Evolutionary conservation across 1,284 basidiomycete species (phyloP), one percentile per base, ranked within the genome.

Genomic region (Puccinia coronata): DNA sequence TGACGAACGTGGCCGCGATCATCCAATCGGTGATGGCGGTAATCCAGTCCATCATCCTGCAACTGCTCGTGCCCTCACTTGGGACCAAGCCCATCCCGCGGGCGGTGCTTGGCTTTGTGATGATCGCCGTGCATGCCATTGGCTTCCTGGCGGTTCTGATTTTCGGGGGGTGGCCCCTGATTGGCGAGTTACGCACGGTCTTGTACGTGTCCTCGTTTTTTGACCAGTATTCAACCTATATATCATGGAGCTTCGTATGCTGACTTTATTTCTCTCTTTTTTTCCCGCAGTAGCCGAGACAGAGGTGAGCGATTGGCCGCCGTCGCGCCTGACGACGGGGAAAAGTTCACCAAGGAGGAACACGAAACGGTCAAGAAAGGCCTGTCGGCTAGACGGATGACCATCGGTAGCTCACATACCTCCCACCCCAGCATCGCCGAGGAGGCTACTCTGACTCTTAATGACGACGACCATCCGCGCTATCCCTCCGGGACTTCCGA

Each of bases 41-140:
- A 25, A 79, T 83, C 31, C 82, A 83, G 34, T 86, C 84, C 83
- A 83, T 82, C 1, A 72, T 86, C 77, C 84, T 84, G 78, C 81
- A 86, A 23, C 84, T 83, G 0, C 82, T 86, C 61, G 84, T 85
- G 28, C 83, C 83, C 4, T 55, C 83, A 25, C 83, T 84, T 11
- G 82, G 84, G 34, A 81, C 85, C 67, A 81, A 83, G 79, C 84
- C 84, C 36, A 86, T 86, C 59, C 85, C 85, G 14, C 82, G 85
- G 12, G 85, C 84, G 12, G 83, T 86, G 28, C 82, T 86, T 0
- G 85, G 85, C 3, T 85, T 85, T 49, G 86, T 84, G 5, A 65
- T 85, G 43, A 74, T 86, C 20, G 85, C 83, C 6, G 82, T 86
- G 18, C 84, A 84, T 8, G 82, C 82, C 0, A 77, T 86, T 12